A percentile compares a stretch with the other conserved stretches of the same genome.
These are phyloP conservation scores for Mortierella sp. DNA, from an alignment of 371 early-diverging fungal species.

Conservation along the genomic window DNA sequence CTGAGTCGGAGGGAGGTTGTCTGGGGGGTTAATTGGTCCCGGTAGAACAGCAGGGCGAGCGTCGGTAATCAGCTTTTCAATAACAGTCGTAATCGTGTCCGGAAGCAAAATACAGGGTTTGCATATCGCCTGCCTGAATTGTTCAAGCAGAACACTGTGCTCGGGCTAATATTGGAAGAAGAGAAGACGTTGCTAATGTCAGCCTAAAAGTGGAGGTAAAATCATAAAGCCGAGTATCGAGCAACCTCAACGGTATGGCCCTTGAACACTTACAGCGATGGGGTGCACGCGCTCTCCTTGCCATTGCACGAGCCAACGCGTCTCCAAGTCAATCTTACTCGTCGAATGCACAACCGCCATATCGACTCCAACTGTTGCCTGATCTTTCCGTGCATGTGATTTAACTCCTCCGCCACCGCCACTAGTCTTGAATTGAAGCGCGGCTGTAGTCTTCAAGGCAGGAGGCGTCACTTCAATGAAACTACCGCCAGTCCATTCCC, in stretches of 20 bases:
- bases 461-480: conserved; percentile 34
- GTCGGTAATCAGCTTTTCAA: conserved; percentile 37
- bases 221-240: background rate
- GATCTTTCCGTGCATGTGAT: conserved; percentile 14
- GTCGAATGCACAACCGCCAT: conserved; percentile 50
- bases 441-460: conserved; percentile 15
- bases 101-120: conserved; percentile 14
- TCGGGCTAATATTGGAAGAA: conserved; percentile 20
- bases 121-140: conserved; percentile 35
- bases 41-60: conserved; percentile 33
- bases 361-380: conserved; percentile 25
- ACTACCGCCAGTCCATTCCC: conserved; percentile 3
- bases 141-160: conserved; percentile 26
- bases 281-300: conserved; percentile 40
- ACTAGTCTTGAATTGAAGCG: background rate
- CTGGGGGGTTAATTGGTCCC: conserved; percentile 5
- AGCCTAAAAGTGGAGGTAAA: background rate
- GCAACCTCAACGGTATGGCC: background rate
- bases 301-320: conserved; percentile 55
- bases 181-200: background rate
- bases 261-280: conserved; percentile 16
- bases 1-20: background rate
- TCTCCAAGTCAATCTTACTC: conserved; percentile 40
- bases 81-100: conserved; percentile 14
- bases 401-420: conserved; percentile 5